Conservation (phyloP, 345 rosid species). For the Citrus trifoliata region DNA sequence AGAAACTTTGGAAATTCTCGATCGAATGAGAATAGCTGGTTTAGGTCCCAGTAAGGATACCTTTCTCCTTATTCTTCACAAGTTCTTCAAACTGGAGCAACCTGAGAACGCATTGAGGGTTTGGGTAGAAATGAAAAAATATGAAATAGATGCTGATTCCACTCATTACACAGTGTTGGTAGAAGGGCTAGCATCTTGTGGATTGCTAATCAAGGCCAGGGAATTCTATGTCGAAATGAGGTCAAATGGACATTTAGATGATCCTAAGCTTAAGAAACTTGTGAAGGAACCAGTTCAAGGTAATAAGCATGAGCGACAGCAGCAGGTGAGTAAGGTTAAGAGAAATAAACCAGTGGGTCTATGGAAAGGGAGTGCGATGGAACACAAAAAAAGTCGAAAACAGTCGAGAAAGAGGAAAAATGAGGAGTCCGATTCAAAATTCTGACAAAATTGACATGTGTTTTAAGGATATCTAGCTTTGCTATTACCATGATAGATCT, state of each 20-base stretch:
- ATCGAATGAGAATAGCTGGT: slow-evolving; percentile 52
- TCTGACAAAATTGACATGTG: neutral
- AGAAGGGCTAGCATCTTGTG: slow-evolving; percentile 59
- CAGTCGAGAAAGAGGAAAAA: slow-evolving; percentile 13
- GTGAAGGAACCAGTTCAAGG: slow-evolving; percentile 33
- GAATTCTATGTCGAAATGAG: slow-evolving; percentile 66
- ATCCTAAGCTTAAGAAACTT: slow-evolving; percentile 69
- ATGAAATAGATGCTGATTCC: slow-evolving; percentile 38
- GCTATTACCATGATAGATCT: neutral
- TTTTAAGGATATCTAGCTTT: neutral
- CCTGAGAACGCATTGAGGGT: slow-evolving; percentile 66
- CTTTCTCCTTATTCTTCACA: slow-evolving; percentile 55
- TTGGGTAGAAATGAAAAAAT: slow-evolving; percentile 67
- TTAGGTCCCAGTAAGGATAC: slow-evolving; percentile 60
- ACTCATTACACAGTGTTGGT: slow-evolving; percentile 48
- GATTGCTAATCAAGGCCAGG: slow-evolving; percentile 51
- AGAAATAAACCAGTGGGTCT: slow-evolving; percentile 14
- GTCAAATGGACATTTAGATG: slow-evolving; percentile 57
- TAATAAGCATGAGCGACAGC: slow-evolving; percentile 16
- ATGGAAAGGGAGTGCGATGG: slow-evolving; percentile 16
- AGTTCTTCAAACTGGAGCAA: slow-evolving; percentile 52
- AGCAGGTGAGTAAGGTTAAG: slow-evolving; percentile 16
- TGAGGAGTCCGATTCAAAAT: neutral
- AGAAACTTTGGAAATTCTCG: slow-evolving; percentile 49
- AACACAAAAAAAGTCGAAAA: slow-evolving; percentile 10